These are phyloP conservation scores for Botrytis cinerea DNA, from an alignment of 2,329 filamentous ascomycete genomes.

Conservation along the genomic window DNA sequence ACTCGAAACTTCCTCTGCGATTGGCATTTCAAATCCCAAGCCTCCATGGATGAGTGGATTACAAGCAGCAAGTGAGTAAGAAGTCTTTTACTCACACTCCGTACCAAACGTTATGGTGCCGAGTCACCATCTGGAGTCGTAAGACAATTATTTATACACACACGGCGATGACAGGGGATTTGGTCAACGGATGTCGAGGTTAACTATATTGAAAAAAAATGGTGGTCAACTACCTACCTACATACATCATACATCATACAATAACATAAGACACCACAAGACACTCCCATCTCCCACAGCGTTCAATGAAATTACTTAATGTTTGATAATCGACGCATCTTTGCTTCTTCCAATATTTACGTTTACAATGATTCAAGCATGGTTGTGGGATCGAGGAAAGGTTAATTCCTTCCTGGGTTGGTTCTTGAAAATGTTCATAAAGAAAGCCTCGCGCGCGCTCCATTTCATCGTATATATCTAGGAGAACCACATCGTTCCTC, in stretches of 20 bases:
- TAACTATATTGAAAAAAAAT: background rate
- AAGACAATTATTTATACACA: background rate
- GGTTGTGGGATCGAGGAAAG: background rate
- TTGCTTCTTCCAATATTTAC: background rate
- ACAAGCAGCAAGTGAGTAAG: background rate
- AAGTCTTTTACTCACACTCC: slow-evolving; percentile 7
- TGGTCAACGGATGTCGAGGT: background rate
- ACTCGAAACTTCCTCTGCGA: background rate
- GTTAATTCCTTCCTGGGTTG: background rate
- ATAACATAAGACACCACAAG: slow-evolving; percentile 1
- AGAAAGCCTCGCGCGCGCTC: background rate
- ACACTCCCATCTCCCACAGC: background rate
- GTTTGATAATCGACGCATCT: background rate
- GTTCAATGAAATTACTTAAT: background rate
- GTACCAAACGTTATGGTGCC: background rate
- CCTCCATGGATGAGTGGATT: background rate
- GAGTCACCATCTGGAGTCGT: background rate
- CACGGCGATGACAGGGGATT: background rate
- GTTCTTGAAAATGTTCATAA: background rate
- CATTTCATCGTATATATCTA: background rate
- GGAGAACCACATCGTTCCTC: slow-evolving; percentile 1
- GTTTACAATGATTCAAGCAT: background rate
- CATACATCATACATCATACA: background rate
- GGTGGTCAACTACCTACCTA: no score
- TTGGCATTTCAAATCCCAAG: background rate